phyloP scores from a whole-genome alignment of 106 monocot genomes.

The Cymbidium sinense region DNA sequence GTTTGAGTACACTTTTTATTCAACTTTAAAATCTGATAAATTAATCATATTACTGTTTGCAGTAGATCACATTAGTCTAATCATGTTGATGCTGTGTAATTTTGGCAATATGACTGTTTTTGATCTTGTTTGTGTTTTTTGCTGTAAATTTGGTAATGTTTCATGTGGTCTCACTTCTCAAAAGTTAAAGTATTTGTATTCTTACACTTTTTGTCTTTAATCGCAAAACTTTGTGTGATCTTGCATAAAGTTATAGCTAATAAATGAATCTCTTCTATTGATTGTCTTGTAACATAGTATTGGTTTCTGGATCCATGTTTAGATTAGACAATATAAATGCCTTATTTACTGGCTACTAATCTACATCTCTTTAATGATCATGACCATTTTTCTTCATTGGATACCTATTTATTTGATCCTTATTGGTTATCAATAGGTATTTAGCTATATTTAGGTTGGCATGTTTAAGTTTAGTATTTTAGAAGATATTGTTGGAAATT shows the following conservation, averaged over 20 bases:
- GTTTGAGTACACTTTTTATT: not conserved
- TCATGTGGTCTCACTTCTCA: not conserved
- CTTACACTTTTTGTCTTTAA: not conserved
- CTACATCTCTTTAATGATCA: not conserved
- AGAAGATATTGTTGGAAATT: not conserved
- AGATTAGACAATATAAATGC: not conserved
- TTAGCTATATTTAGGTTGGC: not conserved
- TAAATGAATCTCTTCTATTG: not conserved
- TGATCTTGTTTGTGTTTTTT: not conserved
- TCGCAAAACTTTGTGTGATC: not conserved
- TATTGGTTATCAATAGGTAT: not conserved
- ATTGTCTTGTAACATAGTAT: not conserved
- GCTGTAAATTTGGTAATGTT: not conserved
- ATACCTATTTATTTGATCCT: not conserved
- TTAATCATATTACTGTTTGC: not conserved
- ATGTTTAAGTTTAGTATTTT: not conserved
- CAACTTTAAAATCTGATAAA: not conserved
- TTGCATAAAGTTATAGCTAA: not conserved
- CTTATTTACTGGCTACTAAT: not conserved
- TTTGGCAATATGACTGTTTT: not conserved
- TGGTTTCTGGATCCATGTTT: not conserved
- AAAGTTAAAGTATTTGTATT: not conserved
- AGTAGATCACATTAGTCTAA: not conserved
- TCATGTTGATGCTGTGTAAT: not conserved
- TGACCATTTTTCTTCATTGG: not conserved